These are phyloP conservation scores for Peronospora belbahrii DNA, from an alignment of 352 stramenopile species.

Conservation along the genomic window DNA sequence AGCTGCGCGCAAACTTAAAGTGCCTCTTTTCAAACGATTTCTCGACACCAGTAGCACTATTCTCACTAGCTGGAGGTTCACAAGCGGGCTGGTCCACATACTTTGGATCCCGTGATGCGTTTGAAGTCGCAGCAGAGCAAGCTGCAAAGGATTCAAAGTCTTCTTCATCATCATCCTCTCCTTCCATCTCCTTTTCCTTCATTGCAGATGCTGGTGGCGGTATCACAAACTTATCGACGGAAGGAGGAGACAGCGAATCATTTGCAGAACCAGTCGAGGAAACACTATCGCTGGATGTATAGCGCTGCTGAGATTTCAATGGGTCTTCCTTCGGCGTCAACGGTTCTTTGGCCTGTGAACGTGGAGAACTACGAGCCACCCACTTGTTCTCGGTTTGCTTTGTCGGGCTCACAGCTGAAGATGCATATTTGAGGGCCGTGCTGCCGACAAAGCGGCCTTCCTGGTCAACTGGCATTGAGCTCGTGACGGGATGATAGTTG, in stretches of 20 bases:
- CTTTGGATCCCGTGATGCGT: constrained; percentile 2
- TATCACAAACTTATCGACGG: constrained; percentile 24
- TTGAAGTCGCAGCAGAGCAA: constrained; percentile 8
- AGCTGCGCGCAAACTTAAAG: constrained; percentile 36
- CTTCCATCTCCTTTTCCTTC: constrained; percentile 20
- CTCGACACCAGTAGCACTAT: not conserved
- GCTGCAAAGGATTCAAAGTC: constrained; percentile 26
- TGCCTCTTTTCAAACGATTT: constrained; percentile 24
- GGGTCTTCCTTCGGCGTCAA: constrained; percentile 16
- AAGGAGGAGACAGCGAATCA: constrained; percentile 23
- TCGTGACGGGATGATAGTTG: constrained; percentile 41
- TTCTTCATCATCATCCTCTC: constrained; percentile 22
- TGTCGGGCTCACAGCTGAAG: constrained; percentile 5
- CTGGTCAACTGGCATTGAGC: constrained; percentile 47
- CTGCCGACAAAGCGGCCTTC: constrained; percentile 52
- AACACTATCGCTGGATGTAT: constrained; percentile 11
- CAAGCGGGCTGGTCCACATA: constrained; percentile 17
- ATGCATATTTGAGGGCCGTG: constrained; percentile 8
- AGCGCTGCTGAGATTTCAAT: constrained; percentile 12
- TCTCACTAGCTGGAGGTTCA: constrained; percentile 15
- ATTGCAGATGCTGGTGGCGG: constrained; percentile 7
- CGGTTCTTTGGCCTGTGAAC: constrained; percentile 8
- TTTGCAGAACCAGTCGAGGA: constrained; percentile 24
- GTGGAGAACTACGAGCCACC: constrained; percentile 6
- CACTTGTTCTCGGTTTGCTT: constrained; percentile 5